A percentile compares a stretch with the other conserved stretches of the same genome.
Evolutionary conservation across 2,329 filamentous ascomycete species (phyloP).

Genomic region (Pestalotiopsis sp.): DNA sequence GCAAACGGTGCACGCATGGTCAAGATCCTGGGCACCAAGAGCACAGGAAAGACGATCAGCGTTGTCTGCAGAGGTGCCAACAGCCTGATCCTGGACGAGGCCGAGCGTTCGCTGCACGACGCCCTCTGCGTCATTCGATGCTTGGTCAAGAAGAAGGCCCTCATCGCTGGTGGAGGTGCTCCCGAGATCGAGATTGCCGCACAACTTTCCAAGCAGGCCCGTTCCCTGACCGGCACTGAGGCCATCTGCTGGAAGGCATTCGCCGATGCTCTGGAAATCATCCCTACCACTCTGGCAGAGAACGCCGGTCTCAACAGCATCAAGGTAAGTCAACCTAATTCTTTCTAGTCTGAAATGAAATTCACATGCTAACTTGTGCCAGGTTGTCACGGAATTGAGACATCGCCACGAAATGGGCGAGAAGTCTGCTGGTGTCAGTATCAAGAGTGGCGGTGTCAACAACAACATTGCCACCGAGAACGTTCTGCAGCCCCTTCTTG

Average conservation of each 20-base stretch:
- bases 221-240: slow-evolving; percentile 86
- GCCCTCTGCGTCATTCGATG: slow-evolving; percentile 97
- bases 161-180: slow-evolving; percentile 94
- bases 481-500: slow-evolving; percentile 91
- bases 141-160: slow-evolving; percentile 98
- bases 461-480: slow-evolving; percentile 96
- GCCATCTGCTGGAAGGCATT: slow-evolving; percentile 99
- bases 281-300: slow-evolving; percentile 94
- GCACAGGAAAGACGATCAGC: slow-evolving; percentile 84
- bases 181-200: slow-evolving; percentile 96
- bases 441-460: slow-evolving; percentile 97
- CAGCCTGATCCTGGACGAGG: slow-evolving; percentile 91
- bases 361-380: not conserved
- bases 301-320: slow-evolving; percentile 98
- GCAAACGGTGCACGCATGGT: slow-evolving; percentile 88
- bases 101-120: slow-evolving; percentile 94
- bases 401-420: slow-evolving; percentile 95
- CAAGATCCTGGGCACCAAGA: slow-evolving; percentile 90
- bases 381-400: slow-evolving; percentile 85
- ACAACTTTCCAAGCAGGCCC: slow-evolving; percentile 78
- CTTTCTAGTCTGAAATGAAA: not conserved
- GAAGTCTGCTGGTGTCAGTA: slow-evolving; percentile 95
- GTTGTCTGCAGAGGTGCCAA: slow-evolving; percentile 96
- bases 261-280: slow-evolving; percentile 94
- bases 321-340: slow-evolving; percentile 57